Percentiles rank a stretch among this genome's conserved stretches.
These are phyloP conservation scores for Auxenochlorella pyrenoidosa DNA, from an alignment of 139 green algal species.

Conservation along the genomic window DNA sequence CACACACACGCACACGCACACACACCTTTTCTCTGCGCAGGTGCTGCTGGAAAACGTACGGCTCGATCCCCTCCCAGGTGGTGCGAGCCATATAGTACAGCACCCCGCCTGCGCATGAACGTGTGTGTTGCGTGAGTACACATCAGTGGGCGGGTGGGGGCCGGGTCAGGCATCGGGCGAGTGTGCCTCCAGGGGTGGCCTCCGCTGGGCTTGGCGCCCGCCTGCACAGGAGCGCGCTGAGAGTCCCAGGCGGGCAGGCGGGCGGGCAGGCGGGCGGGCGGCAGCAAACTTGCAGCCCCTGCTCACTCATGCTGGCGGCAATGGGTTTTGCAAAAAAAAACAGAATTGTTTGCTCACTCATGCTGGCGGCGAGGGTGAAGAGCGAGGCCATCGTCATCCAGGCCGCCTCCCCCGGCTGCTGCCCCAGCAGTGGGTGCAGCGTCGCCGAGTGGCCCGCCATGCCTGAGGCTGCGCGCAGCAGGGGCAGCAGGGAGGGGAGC, in stretches of 20 bases:
- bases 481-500: neutral
- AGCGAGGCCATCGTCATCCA: conserved; percentile 30
- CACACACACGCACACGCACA: neutral
- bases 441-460: neutral
- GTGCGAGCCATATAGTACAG: conserved; percentile 38
- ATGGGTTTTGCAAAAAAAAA: no score
- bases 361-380: conserved; percentile 26
- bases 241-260: no score
- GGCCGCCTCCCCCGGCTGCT: neutral
- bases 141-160: no score
- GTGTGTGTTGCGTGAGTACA: no score
- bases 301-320: no score
- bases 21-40: neutral
- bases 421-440: conserved; percentile 14
- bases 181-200: no score
- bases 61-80: conserved; percentile 44
- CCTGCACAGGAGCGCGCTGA: no score
- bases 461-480: neutral
- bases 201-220: no score
- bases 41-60: conserved; percentile 29
- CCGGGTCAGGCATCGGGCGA: no score
- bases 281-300: no score
- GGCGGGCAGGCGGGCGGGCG: no score
- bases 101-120: conserved; percentile 36
- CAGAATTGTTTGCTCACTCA: neutral